These are phyloP conservation scores for Petunia secreta DNA, from an alignment of 257 asterid species.

Conservation along the genomic window DNA sequence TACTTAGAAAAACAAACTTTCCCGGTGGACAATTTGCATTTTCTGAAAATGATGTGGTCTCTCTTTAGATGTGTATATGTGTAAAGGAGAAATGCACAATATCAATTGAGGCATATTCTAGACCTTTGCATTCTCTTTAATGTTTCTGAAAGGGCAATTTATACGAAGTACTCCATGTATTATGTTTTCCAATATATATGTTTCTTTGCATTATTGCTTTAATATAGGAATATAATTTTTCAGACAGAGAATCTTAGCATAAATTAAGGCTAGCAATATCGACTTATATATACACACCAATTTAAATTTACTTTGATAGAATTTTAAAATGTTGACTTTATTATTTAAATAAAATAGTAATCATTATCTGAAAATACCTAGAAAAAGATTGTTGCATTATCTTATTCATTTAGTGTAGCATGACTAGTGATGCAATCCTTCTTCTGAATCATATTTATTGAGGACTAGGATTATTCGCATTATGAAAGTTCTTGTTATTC, in stretches of 20 bases:
- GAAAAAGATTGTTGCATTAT: background rate
- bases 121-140: background rate
- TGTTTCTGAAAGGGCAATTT: background rate
- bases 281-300: background rate
- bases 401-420: background rate
- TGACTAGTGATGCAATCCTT: background rate
- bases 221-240: background rate
- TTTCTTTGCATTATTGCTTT: background rate
- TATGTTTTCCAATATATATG: background rate
- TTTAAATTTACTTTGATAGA: background rate
- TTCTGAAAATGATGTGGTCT: too few relatives aligned
- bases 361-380: background rate
- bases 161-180: background rate
- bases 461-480: too few relatives aligned
- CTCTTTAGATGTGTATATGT: background rate
- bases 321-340: background rate
- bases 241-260: constrained; percentile 1
- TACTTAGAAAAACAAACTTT: background rate
- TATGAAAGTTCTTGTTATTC: too few relatives aligned
- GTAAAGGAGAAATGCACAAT: background rate
- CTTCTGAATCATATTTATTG: background rate
- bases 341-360: background rate
- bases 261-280: background rate
- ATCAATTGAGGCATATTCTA: background rate
- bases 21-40: background rate